phyloP scores from a whole-genome alignment of 2,329 filamentous ascomycete species.

The Coniochaeta hoffmannii region DNA sequence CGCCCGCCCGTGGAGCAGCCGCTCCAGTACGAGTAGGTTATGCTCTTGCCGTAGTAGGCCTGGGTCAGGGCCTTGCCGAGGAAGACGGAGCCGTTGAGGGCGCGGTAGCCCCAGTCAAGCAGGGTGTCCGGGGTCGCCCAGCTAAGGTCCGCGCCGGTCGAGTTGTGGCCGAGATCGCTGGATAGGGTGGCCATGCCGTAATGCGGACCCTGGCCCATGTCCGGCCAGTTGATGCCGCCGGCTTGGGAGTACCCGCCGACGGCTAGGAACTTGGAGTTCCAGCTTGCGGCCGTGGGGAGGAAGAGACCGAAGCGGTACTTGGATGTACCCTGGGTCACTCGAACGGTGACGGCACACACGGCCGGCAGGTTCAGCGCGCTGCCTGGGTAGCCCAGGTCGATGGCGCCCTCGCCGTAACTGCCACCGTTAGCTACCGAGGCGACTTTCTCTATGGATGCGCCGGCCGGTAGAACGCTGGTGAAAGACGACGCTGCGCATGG shows the following conservation, averaged over 20 bases:
- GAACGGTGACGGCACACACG: constrained; percentile 23
- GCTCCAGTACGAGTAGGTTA: constrained; percentile 44
- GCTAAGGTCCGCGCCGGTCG: constrained; percentile 16
- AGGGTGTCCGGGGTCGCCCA: constrained; percentile 29
- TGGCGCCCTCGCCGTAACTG: constrained; percentile 27
- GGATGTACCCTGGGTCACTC: constrained; percentile 16
- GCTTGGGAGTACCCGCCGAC: constrained; percentile 21
- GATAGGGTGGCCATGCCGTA: constrained; percentile 31
- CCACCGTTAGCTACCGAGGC: constrained; percentile 14
- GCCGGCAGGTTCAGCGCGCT: constrained; percentile 26
- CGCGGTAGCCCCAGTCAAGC: constrained; percentile 27
- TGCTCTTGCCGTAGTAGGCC: constrained; percentile 31
- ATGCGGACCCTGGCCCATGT: constrained; percentile 15
- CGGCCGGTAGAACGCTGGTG: constrained; percentile 5
- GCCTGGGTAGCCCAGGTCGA: constrained; percentile 24
- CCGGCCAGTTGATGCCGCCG: constrained; percentile 16
- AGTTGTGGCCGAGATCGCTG: constrained; percentile 32
- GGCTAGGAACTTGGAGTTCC: constrained; percentile 23
- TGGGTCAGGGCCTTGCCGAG: constrained; percentile 34
- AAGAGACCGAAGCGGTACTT: constrained; percentile 25
- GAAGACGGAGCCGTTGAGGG: constrained; percentile 38
- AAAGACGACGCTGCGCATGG: constrained; percentile 9
- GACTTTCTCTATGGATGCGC: constrained; percentile 12
- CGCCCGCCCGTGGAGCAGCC: constrained; percentile 55
- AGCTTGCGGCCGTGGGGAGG: constrained; percentile 18